Evolutionary conservation across 768 basidiomycete genomes (phyloP).

Genomic region (Tricholoma flavovirens): DNA sequence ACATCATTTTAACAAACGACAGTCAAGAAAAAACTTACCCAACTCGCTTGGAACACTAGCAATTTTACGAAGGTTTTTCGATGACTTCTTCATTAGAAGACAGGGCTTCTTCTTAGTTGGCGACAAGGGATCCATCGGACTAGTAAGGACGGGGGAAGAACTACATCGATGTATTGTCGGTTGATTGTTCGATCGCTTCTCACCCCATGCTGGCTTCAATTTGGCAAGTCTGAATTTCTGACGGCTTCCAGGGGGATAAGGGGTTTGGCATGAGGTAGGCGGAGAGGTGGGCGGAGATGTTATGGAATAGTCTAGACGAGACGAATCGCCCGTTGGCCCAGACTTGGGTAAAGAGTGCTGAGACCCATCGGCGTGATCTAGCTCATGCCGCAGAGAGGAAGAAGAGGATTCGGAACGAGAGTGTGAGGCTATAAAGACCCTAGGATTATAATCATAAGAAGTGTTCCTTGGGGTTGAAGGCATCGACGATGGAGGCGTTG

Average conservation of each 20-base stretch:
- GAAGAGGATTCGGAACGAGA: not conserved
- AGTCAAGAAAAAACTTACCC: not conserved
- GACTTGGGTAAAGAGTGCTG: conserved; percentile 3
- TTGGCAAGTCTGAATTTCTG: conserved; percentile 19
- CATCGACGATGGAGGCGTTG: not conserved
- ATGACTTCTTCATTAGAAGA: conserved; percentile 8
- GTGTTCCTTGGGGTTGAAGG: not conserved
- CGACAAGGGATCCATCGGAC: conserved; percentile 7
- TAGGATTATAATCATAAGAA: not conserved
- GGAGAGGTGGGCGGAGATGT: conserved; percentile 7
- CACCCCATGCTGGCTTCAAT: conserved; percentile 22
- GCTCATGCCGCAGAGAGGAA: not conserved
- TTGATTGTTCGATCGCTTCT: conserved; percentile 20
- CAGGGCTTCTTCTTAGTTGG: conserved; percentile 2
- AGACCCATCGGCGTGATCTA: not conserved
- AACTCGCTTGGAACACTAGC: conserved; percentile 10
- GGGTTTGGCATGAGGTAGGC: conserved; percentile 4
- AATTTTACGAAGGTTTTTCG: conserved; percentile 17
- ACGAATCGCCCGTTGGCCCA: conserved; percentile 9
- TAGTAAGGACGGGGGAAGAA: conserved; percentile 25
- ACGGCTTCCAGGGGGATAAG: conserved; percentile 7
- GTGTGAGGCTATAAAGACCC: not conserved
- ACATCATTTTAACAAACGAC: conserved; percentile 4
- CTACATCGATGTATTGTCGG: conserved; percentile 18
- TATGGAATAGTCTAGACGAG: conserved; percentile 1